Conservation (phyloP, 2,329 filamentous ascomycete species). For the Venturia effusa region DNA sequence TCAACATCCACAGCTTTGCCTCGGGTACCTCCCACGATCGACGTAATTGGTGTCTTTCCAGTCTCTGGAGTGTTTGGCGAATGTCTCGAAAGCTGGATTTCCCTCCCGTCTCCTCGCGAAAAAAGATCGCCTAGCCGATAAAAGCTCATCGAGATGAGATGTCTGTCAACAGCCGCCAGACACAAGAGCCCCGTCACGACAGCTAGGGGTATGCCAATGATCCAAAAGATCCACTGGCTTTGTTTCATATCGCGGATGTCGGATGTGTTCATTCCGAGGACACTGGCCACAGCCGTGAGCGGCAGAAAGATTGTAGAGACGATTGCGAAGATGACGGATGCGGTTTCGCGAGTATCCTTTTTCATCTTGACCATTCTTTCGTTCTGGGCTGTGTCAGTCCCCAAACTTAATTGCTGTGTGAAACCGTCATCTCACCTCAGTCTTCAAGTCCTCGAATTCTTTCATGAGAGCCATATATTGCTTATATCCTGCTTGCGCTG, state of each 20-base stretch:
- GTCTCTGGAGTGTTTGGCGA: background rate
- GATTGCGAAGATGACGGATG: conserved; percentile 7
- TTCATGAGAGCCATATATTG: background rate
- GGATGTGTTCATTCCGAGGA: conserved; percentile 5
- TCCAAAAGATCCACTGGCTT: conserved; percentile 8
- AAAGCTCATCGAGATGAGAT: background rate
- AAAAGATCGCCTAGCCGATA: background rate
- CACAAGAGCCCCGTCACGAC: background rate
- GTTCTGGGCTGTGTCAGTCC: background rate
- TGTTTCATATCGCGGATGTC: conserved; percentile 7
- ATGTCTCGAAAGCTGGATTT: no score
- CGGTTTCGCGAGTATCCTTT: conserved; percentile 1
- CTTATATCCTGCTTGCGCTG: background rate
- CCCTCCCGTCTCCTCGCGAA: background rate
- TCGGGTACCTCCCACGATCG: background rate
- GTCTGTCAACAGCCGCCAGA: background rate
- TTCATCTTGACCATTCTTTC: background rate
- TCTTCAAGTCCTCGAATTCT: background rate
- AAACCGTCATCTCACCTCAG: background rate
- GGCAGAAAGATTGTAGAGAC: background rate
- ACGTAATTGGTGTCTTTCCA: background rate
- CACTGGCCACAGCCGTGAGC: background rate
- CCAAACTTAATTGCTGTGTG: background rate
- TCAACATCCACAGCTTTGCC: background rate
- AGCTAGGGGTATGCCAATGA: background rate